Evolutionary conservation across 208 protist genomes (phyloP), one percentile per base, ranked within the genome.

Genomic region (Trypanosoma avium): DNA sequence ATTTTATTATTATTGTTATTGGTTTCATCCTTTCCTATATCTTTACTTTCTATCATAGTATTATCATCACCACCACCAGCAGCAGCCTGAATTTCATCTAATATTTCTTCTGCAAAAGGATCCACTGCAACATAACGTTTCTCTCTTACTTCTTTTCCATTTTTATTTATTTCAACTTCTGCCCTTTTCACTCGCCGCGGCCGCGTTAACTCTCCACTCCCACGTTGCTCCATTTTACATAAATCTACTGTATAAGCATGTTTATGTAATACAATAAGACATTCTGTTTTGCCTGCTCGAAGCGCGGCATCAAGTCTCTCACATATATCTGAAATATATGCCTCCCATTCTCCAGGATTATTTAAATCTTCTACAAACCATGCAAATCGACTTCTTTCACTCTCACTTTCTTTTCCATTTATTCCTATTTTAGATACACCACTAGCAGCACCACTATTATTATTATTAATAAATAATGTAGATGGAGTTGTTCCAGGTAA

Each of bases 331-430:
- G 54, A 48, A 10, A 65, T 53, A 70, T 92, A 92, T 22, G 66
- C 57, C 58, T 90, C 81, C 74, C 79, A 94, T 50, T 75, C 71
- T 19, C 78, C 84, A 1, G 77, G 73, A 1, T 55, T 50, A 43
- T 86, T 75, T 10, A 84, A 43, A 43, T 86, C 75, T 59, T 90
- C 82, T 4, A 90, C 82, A 35, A 91, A 86, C 84, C 84, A 94
- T 9, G 68, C 84, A 47, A 79, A 88, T 13, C 49, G 26, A 21
- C 46, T 64, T 13, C 48, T 46, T 7, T 72, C 12, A 10, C 46
- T 10, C 7, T 30, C 7, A 52, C 10, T 52, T 4, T 30, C 7
- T 30, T 10, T 30, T 26, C 7, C 46, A 10, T 36, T 24, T 50
- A 13, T 2, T 21, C 22, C 0, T 43, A 15, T 4, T 45, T 35